These are phyloP conservation scores for Plasmodium reichenowi DNA, from an alignment of 169 alveolate genomes.

Conservation along the genomic window DNA sequence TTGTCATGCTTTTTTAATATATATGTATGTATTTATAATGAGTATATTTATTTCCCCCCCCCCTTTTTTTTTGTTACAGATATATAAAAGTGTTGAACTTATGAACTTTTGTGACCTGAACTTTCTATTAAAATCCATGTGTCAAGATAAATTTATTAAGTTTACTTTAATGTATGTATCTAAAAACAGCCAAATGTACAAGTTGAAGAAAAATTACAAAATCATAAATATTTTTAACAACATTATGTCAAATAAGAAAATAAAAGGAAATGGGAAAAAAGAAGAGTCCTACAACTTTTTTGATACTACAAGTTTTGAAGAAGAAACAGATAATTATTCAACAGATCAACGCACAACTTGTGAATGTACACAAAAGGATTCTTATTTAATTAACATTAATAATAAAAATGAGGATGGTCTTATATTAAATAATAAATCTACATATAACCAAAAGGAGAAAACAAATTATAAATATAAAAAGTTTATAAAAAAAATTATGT, in stretches of 20 bases:
- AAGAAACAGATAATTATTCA: not conserved
- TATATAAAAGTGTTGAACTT: constrained; percentile 48
- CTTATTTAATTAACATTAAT: constrained; percentile 6
- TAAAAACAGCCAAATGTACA: constrained; percentile 59
- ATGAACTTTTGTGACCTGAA: constrained; percentile 50
- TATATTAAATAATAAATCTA: not conserved
- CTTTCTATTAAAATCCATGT: constrained; percentile 58
- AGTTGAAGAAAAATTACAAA: constrained; percentile 53
- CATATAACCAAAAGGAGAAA: not conserved
- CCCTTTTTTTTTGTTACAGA: constrained; percentile 12
- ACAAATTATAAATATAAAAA: not conserved
- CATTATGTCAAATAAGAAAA: constrained; percentile 7
- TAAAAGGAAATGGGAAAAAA: constrained; percentile 21
- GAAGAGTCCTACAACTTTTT: constrained; percentile 15
- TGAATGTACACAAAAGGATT: constrained; percentile 1
- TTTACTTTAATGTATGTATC: constrained; percentile 63
- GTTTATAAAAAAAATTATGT: constrained; percentile 59
- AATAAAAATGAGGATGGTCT: not conserved
- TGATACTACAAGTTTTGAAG: constrained; percentile 50
- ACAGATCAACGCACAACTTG: constrained; percentile 4
- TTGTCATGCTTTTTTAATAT: not conserved
- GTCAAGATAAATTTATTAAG: constrained; percentile 37
- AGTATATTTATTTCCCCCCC: not conserved
- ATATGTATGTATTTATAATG: not conserved
- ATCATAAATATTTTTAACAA: constrained; percentile 41